Conservation (phyloP, 2,329 filamentous ascomycete species). For the Colletotrichum camelliae region DNA sequence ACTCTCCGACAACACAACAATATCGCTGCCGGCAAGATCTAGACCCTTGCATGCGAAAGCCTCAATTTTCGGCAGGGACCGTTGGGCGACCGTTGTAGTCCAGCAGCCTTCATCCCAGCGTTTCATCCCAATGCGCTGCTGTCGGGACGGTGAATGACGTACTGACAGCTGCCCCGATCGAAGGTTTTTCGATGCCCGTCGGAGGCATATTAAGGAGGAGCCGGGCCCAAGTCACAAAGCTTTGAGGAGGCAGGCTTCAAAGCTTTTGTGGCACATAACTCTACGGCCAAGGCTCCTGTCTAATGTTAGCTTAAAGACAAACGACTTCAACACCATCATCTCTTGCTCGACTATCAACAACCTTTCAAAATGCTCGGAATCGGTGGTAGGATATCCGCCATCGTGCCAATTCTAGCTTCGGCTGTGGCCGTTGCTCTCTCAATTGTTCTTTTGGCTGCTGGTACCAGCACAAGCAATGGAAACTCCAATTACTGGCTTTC, state of each 20-base stretch:
- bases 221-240: not conserved
- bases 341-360: not conserved
- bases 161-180: slow-evolving; percentile 15
- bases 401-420: slow-evolving; percentile 16
- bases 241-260: not conserved
- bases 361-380: slow-evolving; percentile 3
- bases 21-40: not conserved
- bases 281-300: not conserved
- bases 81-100: not conserved
- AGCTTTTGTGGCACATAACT: not conserved
- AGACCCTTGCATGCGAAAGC: not conserved
- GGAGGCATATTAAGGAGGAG: slow-evolving; percentile 13
- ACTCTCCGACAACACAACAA: slow-evolving; percentile 3
- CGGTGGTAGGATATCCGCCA: slow-evolving; percentile 5
- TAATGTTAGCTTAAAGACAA: not conserved
- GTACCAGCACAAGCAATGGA: slow-evolving; percentile 1
- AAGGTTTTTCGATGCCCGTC: not conserved
- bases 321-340: not conserved
- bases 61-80: not conserved
- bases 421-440: slow-evolving; percentile 41
- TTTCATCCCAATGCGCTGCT: slow-evolving; percentile 13
- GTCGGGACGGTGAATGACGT: slow-evolving; percentile 13
- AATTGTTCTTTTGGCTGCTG: slow-evolving; percentile 8
- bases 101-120: slow-evolving; percentile 19
- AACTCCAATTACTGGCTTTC: slow-evolving; percentile 18